phyloP scores from a whole-genome alignment of 306 rosid species.

The Boehmeria nivea region DNA sequence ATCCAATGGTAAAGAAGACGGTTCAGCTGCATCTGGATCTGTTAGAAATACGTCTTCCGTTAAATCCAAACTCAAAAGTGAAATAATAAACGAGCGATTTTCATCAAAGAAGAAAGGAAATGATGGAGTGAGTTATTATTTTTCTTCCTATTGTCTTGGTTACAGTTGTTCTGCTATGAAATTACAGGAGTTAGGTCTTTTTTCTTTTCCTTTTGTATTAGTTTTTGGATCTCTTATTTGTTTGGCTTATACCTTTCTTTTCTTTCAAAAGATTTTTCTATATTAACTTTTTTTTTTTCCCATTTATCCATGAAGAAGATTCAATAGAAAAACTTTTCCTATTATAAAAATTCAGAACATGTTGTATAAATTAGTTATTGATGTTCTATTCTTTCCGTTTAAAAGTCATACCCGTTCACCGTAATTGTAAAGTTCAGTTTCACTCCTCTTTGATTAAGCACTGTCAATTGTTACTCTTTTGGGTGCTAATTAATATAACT shows the following conservation, averaged over 20 bases:
- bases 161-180: background rate
- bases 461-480: too few relatives aligned
- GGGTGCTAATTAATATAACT: too few relatives aligned
- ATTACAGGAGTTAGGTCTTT: background rate
- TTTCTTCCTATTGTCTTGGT: constrained; percentile 5
- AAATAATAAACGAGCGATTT: constrained; percentile 38
- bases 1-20: constrained; percentile 62
- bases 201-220: background rate
- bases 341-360: too few relatives aligned
- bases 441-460: too few relatives aligned
- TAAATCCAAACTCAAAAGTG: constrained; percentile 48
- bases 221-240: background rate
- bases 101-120: constrained; percentile 91
- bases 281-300: background rate
- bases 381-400: too few relatives aligned
- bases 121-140: constrained; percentile 77
- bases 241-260: background rate
- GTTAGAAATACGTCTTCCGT: constrained; percentile 46
- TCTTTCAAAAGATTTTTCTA: background rate
- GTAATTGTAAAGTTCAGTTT: too few relatives aligned
- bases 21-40: constrained; percentile 51
- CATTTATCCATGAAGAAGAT: background rate
- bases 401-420: too few relatives aligned
- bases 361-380: too few relatives aligned
- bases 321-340: background rate